Percentiles rank a stretch among this genome's conserved stretches.
Conservation (phyloP, 108 stramenopile species). For the Epithemia pelagica region DNA sequence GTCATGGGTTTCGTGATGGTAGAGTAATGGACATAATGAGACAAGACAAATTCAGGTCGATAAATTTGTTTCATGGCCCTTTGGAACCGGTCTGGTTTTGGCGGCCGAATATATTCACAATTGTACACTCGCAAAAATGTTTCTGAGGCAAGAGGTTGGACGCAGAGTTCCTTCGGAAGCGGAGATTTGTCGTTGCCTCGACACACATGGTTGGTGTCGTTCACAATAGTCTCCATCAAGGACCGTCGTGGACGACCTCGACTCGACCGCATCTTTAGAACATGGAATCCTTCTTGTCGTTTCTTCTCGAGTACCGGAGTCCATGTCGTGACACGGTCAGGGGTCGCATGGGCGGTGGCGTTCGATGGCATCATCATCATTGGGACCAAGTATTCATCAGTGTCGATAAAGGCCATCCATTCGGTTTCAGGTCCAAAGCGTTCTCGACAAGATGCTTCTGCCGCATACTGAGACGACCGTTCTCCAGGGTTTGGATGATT, state of each 20-base stretch:
- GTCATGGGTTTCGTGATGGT: conserved; percentile 42
- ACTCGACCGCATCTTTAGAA: conserved; percentile 54
- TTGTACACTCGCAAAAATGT: conserved; percentile 64
- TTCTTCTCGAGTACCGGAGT: conserved; percentile 41
- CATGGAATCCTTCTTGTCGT: conserved; percentile 28
- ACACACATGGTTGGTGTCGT: not conserved
- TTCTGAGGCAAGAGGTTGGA: conserved; percentile 21
- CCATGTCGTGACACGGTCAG: conserved; percentile 29
- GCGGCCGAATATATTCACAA: conserved; percentile 56
- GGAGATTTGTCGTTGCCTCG: not conserved
- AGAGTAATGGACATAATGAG: conserved; percentile 79
- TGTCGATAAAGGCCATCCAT: conserved; percentile 77
- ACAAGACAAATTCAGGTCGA: conserved; percentile 55
- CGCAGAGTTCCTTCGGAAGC: conserved; percentile 12
- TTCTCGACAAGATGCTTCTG: conserved; percentile 63
- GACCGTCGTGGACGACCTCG: conserved; percentile 42
- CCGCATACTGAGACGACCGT: conserved; percentile 71
- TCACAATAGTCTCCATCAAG: conserved; percentile 20
- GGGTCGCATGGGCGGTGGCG: conserved; percentile 5
- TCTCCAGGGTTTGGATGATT: conserved; percentile 62
- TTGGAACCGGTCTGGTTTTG: conserved; percentile 47
- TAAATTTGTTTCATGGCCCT: conserved; percentile 83
- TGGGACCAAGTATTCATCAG: conserved; percentile 74
- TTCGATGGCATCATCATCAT: conserved; percentile 20
- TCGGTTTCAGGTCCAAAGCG: conserved; percentile 60